Base-by-base conservation (phyloP, 2,329 filamentous ascomycete species). In the Colletotrichum endophyticum region DNA sequence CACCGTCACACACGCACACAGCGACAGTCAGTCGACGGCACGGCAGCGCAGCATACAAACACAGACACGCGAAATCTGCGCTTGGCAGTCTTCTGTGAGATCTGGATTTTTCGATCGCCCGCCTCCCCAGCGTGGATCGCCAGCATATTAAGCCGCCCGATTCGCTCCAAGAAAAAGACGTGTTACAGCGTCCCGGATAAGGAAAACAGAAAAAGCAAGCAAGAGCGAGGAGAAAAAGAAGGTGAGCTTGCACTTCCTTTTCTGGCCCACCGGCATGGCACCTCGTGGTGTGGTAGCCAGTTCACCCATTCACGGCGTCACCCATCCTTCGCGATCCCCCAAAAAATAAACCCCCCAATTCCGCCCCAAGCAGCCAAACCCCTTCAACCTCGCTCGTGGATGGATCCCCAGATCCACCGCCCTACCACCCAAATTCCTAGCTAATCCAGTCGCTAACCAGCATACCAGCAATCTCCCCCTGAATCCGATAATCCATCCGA, bases 401-500 rank as follows among this genome's bases (percentile, higher is more conserved):
- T 76, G 74, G 74, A 74, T 39, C 70, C 73, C 74, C 57, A 67
- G 74, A 69, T 76, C 74, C 74, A 76, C 74, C 70, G 30, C n/a
- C 62, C 59, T 64, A 70, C 74, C 66, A 70, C 64, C 66, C 70
- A 70, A 74, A 74, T 73, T 61, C 70, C 73, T 69, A 74, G 74
- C 64, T 66, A 76, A 66, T 66, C 34, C 64, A 70, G 64, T 70
- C 70, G 64, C 57, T 76, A 39, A 59, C 57, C 70, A 69, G 74
- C 70, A 73, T 67, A 69, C 70, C 59, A 76, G 72, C 72, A 76
- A 76, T 76, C 64, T 76, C 74, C 74, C 73, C 74, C 74, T 76
- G 74, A 76, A 76, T 74, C 72, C 70, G 70, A 72, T 30, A 73
- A 76, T 63, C 68, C 68, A 64, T 66, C 70, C 32, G 70, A 73